A percentile compares a stretch with the other conserved stretches of the same genome.
These are phyloP conservation scores for Sedum album DNA, from an alignment of 164 flowering plant species.

Conservation along the genomic window DNA sequence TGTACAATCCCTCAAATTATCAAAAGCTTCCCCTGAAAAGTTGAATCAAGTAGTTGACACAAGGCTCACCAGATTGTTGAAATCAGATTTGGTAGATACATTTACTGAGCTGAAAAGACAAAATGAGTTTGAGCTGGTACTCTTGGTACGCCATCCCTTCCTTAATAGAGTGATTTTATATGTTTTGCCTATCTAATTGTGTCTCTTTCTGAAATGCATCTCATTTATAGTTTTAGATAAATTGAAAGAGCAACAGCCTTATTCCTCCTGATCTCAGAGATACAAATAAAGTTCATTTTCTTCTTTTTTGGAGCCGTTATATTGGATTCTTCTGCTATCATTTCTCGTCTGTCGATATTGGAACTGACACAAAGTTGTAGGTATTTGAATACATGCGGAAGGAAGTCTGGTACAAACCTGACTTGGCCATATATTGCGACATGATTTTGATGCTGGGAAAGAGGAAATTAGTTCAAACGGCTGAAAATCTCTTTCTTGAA, in stretches of 20 bases:
- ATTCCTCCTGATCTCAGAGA: too few species aligned
- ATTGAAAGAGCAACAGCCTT: too few species aligned
- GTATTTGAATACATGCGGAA: constrained; percentile 51
- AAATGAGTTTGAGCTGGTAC: constrained; percentile 53
- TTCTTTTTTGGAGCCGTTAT: too few species aligned
- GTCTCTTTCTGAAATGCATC: too few species aligned
- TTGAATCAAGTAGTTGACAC: constrained; percentile 34
- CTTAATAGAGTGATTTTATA: neutral
- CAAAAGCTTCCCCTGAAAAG: constrained; percentile 34
- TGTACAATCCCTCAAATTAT: constrained; percentile 62
- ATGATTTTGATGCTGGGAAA: constrained; percentile 62
- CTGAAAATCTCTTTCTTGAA: constrained; percentile 45
- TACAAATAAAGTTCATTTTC: too few species aligned
- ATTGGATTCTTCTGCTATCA: too few species aligned
- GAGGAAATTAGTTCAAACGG: constrained; percentile 46
- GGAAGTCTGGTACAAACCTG: constrained; percentile 59
- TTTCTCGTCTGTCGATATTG: constrained; percentile 13
- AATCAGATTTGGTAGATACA: constrained; percentile 49
- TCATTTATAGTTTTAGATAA: too few species aligned
- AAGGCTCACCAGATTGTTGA: constrained; percentile 53
- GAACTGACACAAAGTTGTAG: constrained; percentile 33
- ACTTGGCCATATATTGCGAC: constrained; percentile 39
- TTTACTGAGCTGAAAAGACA: constrained; percentile 67
- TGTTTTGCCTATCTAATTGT: too few species aligned
- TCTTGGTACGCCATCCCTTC: constrained; percentile 29